Conservation (phyloP, 371 early-diverging fungal species). For the Mucor plumbeus region DNA sequence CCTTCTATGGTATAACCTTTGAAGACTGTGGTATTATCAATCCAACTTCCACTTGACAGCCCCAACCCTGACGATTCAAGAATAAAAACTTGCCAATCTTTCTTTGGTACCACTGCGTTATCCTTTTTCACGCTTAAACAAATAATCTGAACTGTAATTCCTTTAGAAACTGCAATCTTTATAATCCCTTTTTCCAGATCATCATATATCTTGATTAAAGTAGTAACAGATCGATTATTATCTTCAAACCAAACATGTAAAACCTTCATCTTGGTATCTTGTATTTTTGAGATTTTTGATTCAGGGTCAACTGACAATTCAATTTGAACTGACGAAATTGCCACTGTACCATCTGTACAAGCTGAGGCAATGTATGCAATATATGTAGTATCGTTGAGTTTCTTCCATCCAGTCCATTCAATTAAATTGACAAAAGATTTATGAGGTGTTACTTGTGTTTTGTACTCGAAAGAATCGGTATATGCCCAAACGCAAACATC, state of each 20-base stretch:
- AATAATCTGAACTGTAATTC: conserved; percentile 1
- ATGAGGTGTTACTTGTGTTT: conserved; percentile 14
- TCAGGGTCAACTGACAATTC: not conserved
- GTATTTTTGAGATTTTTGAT: conserved; percentile 3
- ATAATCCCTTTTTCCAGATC: conserved; percentile 13
- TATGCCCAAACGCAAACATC: conserved; percentile 33
- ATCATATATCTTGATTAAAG: conserved; percentile 18
- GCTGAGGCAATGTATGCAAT: conserved; percentile 21
- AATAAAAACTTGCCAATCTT: conserved; percentile 15
- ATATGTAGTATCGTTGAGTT: conserved; percentile 6
- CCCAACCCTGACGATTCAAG: conserved; percentile 21
- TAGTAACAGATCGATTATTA: conserved; percentile 1
- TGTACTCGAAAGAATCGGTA: not conserved
- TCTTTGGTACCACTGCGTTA: not conserved
- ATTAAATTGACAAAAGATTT: conserved; percentile 19
- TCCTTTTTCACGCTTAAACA: not conserved
- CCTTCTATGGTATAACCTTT: conserved; percentile 28
- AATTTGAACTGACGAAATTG: conserved; percentile 18
- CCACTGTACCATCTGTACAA: conserved; percentile 26
- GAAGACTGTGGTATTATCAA: conserved; percentile 1
- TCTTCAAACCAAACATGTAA: conserved; percentile 27
- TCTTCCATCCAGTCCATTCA: conserved; percentile 29
- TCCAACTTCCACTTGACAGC: conserved; percentile 25
- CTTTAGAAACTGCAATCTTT: conserved; percentile 27
- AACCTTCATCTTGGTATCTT: not conserved